A percentile compares a stretch with the other conserved stretches of the same genome.
Conservation (phyloP, 768 basidiomycete genomes). For the Tulasnella sp. region DNA sequence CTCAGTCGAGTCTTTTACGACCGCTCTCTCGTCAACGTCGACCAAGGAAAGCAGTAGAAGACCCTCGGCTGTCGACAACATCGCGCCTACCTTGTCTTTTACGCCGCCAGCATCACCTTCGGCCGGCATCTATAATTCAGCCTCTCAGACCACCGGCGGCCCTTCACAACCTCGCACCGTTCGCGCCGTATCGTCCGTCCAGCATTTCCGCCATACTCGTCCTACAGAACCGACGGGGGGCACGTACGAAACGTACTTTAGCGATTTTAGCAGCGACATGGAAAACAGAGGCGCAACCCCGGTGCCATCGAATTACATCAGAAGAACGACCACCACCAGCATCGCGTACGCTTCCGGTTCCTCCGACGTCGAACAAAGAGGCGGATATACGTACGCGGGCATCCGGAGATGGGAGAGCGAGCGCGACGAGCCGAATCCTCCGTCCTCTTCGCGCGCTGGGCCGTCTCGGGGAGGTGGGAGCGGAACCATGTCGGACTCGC, state of each 20-base stretch:
- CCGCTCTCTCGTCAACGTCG: slow-evolving; percentile 18
- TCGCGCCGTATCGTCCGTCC: slow-evolving; percentile 6
- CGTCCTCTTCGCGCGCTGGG: background rate
- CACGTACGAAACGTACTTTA: slow-evolving; percentile 12
- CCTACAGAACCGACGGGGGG: background rate
- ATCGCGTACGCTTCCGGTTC: slow-evolving; percentile 2
- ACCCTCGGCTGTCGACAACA: background rate
- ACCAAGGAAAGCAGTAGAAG: slow-evolving; percentile 8
- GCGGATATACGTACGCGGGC: background rate
- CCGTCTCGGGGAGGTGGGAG: slow-evolving; percentile 19
- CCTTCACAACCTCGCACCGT: slow-evolving; percentile 5
- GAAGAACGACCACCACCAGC: slow-evolving; percentile 3
- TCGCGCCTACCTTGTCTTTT: background rate
- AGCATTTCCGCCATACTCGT: background rate
- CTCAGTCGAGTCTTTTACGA: slow-evolving; percentile 22
- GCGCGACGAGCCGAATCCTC: slow-evolving; percentile 13
- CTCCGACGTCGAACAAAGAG: slow-evolving; percentile 18
- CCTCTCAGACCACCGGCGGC: background rate
- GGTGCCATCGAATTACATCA: slow-evolving; percentile 5
- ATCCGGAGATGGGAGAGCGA: slow-evolving; percentile 28
- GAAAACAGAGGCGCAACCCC: slow-evolving; percentile 8
- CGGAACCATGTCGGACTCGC: slow-evolving; percentile 20
- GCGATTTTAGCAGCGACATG: slow-evolving; percentile 24
- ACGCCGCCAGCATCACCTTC: slow-evolving; percentile 20
- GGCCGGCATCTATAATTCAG: background rate